A percentile compares a stretch with the other conserved stretches of the same genome.
phyloP scores from a whole-genome alignment of 2,329 filamentous ascomycete genomes.

The Elsinoe ampelina region DNA sequence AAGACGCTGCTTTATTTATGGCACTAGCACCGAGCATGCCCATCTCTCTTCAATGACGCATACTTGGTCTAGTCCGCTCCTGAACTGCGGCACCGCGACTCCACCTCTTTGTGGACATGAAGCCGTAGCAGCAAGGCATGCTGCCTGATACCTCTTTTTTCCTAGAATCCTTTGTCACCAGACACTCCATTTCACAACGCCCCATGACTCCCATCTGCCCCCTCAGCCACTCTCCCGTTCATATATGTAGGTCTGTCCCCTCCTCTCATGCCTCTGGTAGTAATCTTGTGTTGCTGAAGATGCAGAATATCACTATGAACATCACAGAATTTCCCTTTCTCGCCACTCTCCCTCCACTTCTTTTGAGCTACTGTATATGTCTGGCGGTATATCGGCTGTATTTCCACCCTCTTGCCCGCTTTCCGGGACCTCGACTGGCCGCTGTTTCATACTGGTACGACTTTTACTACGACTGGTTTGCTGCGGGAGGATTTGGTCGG shows the following conservation, averaged over 20 bases:
- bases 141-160: neutral
- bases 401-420: conserved; percentile 21
- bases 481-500: neutral
- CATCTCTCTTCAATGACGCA: neutral
- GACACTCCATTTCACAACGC: neutral
- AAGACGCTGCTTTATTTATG: no score
- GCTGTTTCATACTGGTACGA: conserved; percentile 23
- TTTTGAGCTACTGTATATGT: conserved; percentile 14
- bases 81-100: neutral
- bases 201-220: neutral
- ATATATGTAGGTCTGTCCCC: no score
- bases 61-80: neutral
- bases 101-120: neutral
- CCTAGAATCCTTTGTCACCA: neutral
- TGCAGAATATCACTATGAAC: neutral
- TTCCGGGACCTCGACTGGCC: conserved; percentile 24
- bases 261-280: neutral
- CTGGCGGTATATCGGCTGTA: conserved; percentile 20
- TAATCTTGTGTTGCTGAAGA: neutral
- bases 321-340: neutral
- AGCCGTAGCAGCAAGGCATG: neutral
- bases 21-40: no score
- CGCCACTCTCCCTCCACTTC: neutral
- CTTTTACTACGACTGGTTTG: conserved; percentile 22
- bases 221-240: no score